A percentile compares a stretch with the other conserved stretches of the same genome.
Conservation (phyloP, 2,329 filamentous ascomycete species). For the Aschersonia sp. region DNA sequence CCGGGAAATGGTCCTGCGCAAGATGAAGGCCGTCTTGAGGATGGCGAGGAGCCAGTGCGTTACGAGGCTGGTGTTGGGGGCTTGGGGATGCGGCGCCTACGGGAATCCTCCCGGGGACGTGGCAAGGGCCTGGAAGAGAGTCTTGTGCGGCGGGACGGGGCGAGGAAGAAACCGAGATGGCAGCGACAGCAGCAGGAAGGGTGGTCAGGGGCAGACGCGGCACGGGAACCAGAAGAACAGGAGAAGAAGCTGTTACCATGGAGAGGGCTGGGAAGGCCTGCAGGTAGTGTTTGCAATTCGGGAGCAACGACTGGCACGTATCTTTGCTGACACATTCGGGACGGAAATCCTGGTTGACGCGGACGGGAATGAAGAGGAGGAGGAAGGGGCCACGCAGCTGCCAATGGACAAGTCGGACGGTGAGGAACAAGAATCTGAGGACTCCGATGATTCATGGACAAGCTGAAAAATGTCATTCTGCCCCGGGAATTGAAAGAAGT, state of each 20-base stretch:
- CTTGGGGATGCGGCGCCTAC: constrained; percentile 51
- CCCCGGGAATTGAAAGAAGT: no score
- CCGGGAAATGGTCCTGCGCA: constrained; percentile 31
- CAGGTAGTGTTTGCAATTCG: constrained; percentile 4
- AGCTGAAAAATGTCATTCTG: no score
- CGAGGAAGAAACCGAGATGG: neutral
- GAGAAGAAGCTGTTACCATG: neutral
- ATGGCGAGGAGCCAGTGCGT: constrained; percentile 30
- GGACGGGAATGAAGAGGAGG: neutral
- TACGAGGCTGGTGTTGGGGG: constrained; percentile 39
- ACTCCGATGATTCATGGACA: no score
- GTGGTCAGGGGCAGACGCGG: no score
- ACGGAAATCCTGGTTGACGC: neutral
- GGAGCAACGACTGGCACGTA: constrained; percentile 2
- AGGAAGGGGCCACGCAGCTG: neutral
- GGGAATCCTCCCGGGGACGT: constrained; percentile 46
- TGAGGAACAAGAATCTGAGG: no score
- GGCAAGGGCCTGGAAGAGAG: constrained; percentile 33
- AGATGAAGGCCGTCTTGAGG: constrained; percentile 43
- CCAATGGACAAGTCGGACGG: no score
- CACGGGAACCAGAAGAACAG: neutral
- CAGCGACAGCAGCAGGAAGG: neutral
- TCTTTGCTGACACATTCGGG: constrained; percentile 3
- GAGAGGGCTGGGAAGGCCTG: constrained; percentile 2
- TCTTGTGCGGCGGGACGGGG: constrained; percentile 6